These are phyloP conservation scores for Blepharisma japonicum DNA, from an alignment of 73 alveolate genomes.

Conservation along the genomic window DNA sequence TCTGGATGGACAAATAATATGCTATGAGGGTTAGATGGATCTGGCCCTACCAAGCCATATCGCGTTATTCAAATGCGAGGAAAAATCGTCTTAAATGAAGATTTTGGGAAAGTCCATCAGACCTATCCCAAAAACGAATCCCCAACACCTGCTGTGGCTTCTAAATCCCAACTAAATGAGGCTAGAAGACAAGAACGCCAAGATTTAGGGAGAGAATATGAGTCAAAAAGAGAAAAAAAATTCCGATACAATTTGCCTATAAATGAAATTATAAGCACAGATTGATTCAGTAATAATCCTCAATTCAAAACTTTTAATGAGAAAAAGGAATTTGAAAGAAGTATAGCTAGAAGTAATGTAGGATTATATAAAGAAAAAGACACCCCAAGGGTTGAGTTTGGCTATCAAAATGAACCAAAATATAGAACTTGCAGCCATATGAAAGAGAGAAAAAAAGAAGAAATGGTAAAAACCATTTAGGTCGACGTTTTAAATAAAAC, in stretches of 20 bases:
- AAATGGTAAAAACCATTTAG: conserved; percentile 16
- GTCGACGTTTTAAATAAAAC: conserved; percentile 10
- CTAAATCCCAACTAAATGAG: not conserved
- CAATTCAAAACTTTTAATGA: no score
- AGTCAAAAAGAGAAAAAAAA: no score
- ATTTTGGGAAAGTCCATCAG: conserved; percentile 61
- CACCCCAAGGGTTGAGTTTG: not conserved
- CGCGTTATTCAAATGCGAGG: conserved; percentile 73
- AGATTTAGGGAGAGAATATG: not conserved
- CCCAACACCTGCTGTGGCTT: no score
- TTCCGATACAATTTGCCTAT: no score
- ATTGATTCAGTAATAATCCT: no score
- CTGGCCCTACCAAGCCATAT: conserved; percentile 62
- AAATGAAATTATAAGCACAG: no score
- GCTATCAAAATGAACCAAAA: not conserved
- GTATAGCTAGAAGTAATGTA: no score
- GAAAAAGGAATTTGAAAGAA: no score
- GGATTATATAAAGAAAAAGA: no score
- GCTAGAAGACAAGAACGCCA: not conserved
- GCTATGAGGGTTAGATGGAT: conserved; percentile 64
- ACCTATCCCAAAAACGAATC: conserved; percentile 50
- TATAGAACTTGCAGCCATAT: not conserved
- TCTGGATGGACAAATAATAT: conserved; percentile 48
- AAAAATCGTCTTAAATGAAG: conserved; percentile 69
- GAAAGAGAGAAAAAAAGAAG: not conserved